A percentile compares a stretch with the other conserved stretches of the same genome.
Evolutionary conservation across 371 early-diverging fungal species (phyloP).

Genomic region (Quaeritorhiza haematococci): DNA sequence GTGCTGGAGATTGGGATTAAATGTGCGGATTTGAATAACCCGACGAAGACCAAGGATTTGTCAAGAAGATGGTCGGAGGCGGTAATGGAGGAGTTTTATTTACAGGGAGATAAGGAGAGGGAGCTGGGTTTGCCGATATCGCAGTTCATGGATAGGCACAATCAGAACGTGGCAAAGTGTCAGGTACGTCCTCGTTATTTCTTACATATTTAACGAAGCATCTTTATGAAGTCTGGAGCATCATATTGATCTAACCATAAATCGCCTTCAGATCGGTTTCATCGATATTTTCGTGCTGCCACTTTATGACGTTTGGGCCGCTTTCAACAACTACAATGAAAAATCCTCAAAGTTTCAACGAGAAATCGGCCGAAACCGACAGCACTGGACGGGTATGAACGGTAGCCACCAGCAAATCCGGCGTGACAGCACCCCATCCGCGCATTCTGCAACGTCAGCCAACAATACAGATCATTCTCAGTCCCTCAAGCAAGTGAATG

Average conservation of each 20-base stretch:
- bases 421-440: no score
- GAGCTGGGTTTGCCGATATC: conserved; percentile 32
- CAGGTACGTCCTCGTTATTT: conserved; percentile 46
- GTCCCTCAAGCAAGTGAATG: no score
- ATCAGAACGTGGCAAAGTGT: conserved; percentile 41
- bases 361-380: conserved; percentile 17
- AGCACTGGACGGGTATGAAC: conserved; percentile 14
- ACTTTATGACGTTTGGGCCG: conserved; percentile 43
- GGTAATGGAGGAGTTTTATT: conserved; percentile 55
- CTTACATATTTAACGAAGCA: no score
- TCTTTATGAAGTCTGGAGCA: no score
- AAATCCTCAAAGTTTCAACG: conserved; percentile 11
- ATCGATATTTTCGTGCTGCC: conserved; percentile 51
- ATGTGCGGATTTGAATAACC: conserved; percentile 51
- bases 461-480: no score
- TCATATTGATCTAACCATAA: no score
- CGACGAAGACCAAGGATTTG: conserved; percentile 40
- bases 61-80: conserved; percentile 37
- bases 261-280: no score
- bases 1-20: conserved; percentile 48
- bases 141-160: conserved; percentile 48
- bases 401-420: conserved; percentile 6
- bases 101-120: conserved; percentile 42
- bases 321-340: conserved; percentile 19
- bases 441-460: no score